Evolutionary conservation across 192 early-diverging fungal genomes (phyloP).

Genomic region (Diversispora epigaea): DNA sequence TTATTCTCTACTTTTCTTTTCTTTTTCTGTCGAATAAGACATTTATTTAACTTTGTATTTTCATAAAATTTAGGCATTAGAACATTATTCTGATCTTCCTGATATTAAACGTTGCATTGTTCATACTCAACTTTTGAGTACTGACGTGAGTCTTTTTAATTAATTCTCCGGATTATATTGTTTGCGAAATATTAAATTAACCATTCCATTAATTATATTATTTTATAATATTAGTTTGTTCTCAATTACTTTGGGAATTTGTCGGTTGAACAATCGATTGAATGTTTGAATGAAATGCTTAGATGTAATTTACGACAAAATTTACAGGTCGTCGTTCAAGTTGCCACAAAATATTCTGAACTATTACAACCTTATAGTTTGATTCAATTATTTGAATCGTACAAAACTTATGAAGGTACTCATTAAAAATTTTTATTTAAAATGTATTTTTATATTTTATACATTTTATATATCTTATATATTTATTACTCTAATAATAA

Average conservation of each 20-base stretch:
- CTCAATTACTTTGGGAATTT: slow-evolving; percentile 94
- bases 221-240: slow-evolving; percentile 58
- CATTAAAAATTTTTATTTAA: no score
- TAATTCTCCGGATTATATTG: neutral
- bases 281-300: slow-evolving; percentile 93
- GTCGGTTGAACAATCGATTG: slow-evolving; percentile 95
- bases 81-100: slow-evolving; percentile 94
- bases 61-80: slow-evolving; percentile 64
- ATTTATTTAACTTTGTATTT: neutral
- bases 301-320: slow-evolving; percentile 91
- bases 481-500: neutral
- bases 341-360: slow-evolving; percentile 96
- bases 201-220: neutral
- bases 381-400: slow-evolving; percentile 88
- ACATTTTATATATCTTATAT: neutral
- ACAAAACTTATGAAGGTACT: slow-evolving; percentile 83
- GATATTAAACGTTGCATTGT: slow-evolving; percentile 96
- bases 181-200: no score
- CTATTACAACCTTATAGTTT: slow-evolving; percentile 86
- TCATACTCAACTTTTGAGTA: slow-evolving; percentile 79
- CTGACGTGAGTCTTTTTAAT: slow-evolving; percentile 49
- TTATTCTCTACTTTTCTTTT: neutral
- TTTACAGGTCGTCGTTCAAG: slow-evolving; percentile 91
- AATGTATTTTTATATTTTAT: no score
- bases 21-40: neutral